Conservation (phyloP, 1,139 yeast species). For the Suhomyces choctaworum region DNA sequence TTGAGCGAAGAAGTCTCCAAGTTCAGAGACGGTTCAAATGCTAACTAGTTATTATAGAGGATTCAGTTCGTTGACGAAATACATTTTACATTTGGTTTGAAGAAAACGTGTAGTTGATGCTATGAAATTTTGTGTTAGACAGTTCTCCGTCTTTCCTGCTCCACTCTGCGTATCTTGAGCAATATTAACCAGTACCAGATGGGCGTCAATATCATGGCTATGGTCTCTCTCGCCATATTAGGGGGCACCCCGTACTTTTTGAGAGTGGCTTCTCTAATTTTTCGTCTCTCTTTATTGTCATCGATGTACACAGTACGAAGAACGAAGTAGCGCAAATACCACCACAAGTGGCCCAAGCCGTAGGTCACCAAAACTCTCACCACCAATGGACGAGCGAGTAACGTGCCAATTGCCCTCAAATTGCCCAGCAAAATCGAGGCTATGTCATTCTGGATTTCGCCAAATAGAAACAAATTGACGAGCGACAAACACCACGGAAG, state of each 20-base stretch:
- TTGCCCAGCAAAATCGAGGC: slow-evolving; percentile 4
- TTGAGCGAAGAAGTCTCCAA: slow-evolving; percentile 43
- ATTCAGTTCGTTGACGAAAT: too few relatives aligned
- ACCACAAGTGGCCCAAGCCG: slow-evolving; percentile 40
- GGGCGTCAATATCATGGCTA: slow-evolving; percentile 27
- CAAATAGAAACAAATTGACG: slow-evolving; percentile 16
- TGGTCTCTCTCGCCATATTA: slow-evolving; percentile 17
- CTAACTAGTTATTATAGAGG: slow-evolving; percentile 9
- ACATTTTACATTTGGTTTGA: too few relatives aligned
- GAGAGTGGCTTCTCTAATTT: slow-evolving; percentile 13
- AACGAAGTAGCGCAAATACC: slow-evolving; percentile 33
- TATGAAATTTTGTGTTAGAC: too few relatives aligned
- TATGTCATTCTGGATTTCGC: slow-evolving; percentile 4
- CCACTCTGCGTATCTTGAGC: neutral
- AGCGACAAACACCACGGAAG: slow-evolving; percentile 29
- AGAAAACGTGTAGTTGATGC: too few relatives aligned
- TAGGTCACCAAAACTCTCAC: slow-evolving; percentile 21
- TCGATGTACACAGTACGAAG: slow-evolving; percentile 25
- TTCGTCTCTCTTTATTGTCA: slow-evolving; percentile 16
- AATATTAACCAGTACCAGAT: slow-evolving; percentile 40
- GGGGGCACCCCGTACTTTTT: slow-evolving; percentile 15
- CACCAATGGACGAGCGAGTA: slow-evolving; percentile 5
- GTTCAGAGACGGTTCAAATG: slow-evolving; percentile 38
- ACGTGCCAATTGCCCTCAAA: neutral
- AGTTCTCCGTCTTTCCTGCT: neutral